Conservation (phyloP, 352 stramenopile species). For the Globisporangium apiculatum region DNA sequence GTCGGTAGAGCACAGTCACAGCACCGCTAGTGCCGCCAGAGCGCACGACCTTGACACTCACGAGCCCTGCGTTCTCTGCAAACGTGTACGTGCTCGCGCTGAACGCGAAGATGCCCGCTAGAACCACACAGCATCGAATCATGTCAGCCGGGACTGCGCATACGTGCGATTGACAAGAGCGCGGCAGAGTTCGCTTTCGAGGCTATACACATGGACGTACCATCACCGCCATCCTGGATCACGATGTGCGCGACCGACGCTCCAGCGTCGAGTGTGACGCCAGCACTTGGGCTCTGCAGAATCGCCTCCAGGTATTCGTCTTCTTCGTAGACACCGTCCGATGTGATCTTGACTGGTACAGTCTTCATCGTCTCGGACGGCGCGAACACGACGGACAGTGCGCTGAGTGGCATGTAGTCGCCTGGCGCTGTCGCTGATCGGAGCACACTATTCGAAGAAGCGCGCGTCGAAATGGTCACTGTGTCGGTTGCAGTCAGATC, state of each 20-base stretch:
- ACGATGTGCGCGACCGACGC: constrained; percentile 24
- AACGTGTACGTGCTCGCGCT: constrained; percentile 47
- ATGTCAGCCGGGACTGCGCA: neutral
- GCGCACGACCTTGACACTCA: constrained; percentile 44
- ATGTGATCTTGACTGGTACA: constrained; percentile 27
- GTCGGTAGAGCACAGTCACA: constrained; percentile 35
- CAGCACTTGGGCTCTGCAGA: constrained; percentile 18
- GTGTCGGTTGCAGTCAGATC: constrained; percentile 19
- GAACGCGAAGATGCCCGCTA: constrained; percentile 55
- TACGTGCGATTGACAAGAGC: neutral
- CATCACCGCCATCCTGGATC: constrained; percentile 29
- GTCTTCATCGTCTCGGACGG: constrained; percentile 19
- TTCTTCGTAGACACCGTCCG: constrained; percentile 41
- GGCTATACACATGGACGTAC: constrained; percentile 15
- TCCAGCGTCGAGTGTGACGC: constrained; percentile 11
- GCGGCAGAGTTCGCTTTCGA: too few relatives aligned
- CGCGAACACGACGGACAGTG: constrained; percentile 22
- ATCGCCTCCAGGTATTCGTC: constrained; percentile 36
- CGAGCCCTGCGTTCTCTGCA: constrained; percentile 28
- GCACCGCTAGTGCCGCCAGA: constrained; percentile 28
- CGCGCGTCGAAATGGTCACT: constrained; percentile 30
- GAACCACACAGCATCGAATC: neutral
- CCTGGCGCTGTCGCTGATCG: constrained; percentile 14
- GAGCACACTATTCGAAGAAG: constrained; percentile 2
- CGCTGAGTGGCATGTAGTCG: constrained; percentile 28